Conservation (phyloP, 495 filamentous ascomycete genomes). For the Aspergillus carlsbadensis region DNA sequence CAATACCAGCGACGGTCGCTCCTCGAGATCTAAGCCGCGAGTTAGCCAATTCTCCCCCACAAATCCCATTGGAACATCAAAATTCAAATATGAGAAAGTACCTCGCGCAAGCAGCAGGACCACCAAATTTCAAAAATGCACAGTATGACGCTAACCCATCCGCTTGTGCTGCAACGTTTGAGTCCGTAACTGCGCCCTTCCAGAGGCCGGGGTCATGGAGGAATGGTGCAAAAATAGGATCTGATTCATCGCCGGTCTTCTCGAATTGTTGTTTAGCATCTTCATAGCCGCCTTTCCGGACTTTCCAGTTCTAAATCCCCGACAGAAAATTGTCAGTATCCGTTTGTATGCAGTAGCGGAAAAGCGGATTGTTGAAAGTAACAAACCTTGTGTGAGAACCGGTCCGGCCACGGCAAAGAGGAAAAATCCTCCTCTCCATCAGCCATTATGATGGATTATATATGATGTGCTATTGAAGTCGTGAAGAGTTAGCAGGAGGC, state of each 20-base stretch:
- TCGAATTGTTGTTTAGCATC: conserved; percentile 86
- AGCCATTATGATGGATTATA: conserved; percentile 39
- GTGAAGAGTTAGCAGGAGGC: not conserved
- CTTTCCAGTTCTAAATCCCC: conserved; percentile 83
- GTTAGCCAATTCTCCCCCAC: conserved; percentile 9
- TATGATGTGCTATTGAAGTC: conserved; percentile 6
- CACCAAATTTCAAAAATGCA: conserved; percentile 85
- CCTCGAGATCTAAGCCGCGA: conserved; percentile 62
- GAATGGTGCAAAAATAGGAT: conserved; percentile 83
- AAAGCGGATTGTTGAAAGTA: not conserved
- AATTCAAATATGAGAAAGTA: conserved; percentile 28
- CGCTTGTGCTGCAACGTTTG: conserved; percentile 95
- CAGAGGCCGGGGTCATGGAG: conserved; percentile 80
- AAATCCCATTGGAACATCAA: not conserved
- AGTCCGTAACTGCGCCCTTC: conserved; percentile 92
- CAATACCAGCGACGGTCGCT: conserved; percentile 71
- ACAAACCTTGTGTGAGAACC: conserved; percentile 83
- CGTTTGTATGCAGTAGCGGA: not conserved
- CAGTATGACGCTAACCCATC: conserved; percentile 86
- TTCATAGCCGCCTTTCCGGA: conserved; percentile 92
- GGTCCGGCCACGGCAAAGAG: conserved; percentile 74
- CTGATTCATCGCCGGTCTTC: conserved; percentile 79
- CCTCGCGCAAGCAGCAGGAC: conserved; percentile 73
- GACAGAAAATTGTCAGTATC: conserved; percentile 22
- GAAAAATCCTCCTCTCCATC: conserved; percentile 79